phyloP scores from a whole-genome alignment of 2,329 filamentous ascomycete genomes.

The Arthrobotrys sphaeroides region DNA sequence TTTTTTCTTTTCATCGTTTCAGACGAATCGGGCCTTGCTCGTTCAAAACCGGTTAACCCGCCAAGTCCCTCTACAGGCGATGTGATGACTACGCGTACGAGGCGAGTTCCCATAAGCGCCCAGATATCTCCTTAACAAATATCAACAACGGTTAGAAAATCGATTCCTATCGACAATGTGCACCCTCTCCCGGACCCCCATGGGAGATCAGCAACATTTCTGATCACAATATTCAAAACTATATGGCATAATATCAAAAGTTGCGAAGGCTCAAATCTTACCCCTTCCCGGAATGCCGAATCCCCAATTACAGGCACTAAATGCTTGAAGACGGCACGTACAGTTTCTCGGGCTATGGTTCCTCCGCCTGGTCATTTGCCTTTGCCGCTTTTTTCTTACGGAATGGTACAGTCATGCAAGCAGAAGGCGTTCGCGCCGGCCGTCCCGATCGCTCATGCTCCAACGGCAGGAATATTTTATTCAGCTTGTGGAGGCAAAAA shows the following conservation, averaged over 20 bases:
- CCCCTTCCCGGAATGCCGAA: background rate
- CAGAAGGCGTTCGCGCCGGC: background rate
- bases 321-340: background rate
- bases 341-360: background rate
- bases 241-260: background rate
- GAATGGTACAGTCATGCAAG: background rate
- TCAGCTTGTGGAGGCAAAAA: background rate
- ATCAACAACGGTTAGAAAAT: background rate
- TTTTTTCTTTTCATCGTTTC: too few relatives aligned
- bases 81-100: background rate
- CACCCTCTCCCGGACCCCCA: too few relatives aligned
- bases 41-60: background rate
- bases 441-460: background rate
- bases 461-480: background rate
- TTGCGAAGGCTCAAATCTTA: background rate
- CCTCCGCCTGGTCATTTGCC: background rate
- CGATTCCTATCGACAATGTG: background rate
- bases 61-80: background rate
- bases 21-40: background rate
- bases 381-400: background rate
- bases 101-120: slow-evolving; percentile 31
- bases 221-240: background rate
- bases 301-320: background rate
- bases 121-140: background rate
- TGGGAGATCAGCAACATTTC: background rate